These are phyloP conservation scores for Pistacia atlantica DNA, from an alignment of 345 rosid genomes.

Conservation along the genomic window DNA sequence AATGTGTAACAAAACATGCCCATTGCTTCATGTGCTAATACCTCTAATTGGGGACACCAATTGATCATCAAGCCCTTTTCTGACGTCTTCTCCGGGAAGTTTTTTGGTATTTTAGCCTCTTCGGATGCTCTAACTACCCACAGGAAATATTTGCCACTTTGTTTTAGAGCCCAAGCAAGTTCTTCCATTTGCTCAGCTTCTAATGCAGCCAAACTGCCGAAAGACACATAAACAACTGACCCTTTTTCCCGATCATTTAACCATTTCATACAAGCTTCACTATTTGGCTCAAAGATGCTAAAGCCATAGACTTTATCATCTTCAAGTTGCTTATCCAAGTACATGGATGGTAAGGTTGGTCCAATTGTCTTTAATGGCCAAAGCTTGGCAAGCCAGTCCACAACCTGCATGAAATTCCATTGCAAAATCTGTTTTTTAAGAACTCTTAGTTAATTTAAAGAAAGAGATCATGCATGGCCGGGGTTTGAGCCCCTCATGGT, in stretches of 20 bases:
- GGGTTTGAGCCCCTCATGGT: too few species aligned
- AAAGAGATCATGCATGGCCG: too few species aligned
- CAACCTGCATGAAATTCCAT: neutral
- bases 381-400: constrained; percentile 28
- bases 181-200: constrained; percentile 27
- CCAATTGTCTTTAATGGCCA: constrained; percentile 30
- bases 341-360: constrained; percentile 25
- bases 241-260: constrained; percentile 14
- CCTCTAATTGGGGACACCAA: constrained; percentile 43
- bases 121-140: constrained; percentile 39
- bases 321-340: constrained; percentile 21
- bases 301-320: constrained; percentile 22
- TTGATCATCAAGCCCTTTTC: neutral
- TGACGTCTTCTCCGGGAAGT: constrained; percentile 13
- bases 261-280: constrained; percentile 25
- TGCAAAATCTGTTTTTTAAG: too few species aligned
- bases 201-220: constrained; percentile 30
- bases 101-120: constrained; percentile 30
- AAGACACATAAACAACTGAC: constrained; percentile 39
- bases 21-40: constrained; percentile 28
- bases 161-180: constrained; percentile 26
- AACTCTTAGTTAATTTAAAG: too few species aligned
- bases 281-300: constrained; percentile 18
- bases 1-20: constrained; percentile 56
- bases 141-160: constrained; percentile 23